A percentile compares a stretch with the other conserved stretches of the same genome.
These are phyloP conservation scores for Ustilago shanxiensis DNA, from an alignment of 1,284 basidiomycete species.

Conservation along the genomic window DNA sequence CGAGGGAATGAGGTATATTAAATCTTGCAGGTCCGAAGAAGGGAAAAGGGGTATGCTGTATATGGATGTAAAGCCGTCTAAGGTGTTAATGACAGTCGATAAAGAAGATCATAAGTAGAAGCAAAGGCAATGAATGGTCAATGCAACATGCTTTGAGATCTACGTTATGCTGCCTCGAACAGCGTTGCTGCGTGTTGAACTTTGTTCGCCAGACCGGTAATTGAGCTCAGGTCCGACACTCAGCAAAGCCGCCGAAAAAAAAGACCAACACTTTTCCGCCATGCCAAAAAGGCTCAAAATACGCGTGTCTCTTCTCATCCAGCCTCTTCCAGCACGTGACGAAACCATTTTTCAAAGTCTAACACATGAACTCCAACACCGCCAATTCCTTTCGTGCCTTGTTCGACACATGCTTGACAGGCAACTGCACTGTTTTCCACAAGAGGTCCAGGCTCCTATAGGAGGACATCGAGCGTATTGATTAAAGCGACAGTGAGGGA, in stretches of 20 bases:
- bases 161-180: neutral
- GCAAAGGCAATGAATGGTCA: too few species aligned
- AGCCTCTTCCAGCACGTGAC: neutral
- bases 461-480: too few species aligned
- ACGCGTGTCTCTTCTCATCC: neutral
- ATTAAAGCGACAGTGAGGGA: neutral
- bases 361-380: neutral
- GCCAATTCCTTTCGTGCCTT: neutral
- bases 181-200: neutral
- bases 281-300: neutral
- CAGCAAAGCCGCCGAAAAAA: neutral
- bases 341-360: neutral
- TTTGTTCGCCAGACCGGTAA: too few species aligned
- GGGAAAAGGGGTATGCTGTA: neutral
- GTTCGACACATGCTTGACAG: neutral
- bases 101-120: too few species aligned
- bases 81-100: too few species aligned
- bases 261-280: slow-evolving; percentile 5
- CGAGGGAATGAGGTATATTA: too few species aligned
- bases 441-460: too few species aligned
- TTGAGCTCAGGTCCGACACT: too few species aligned
- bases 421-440: neutral
- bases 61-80: too few species aligned
- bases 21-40: neutral
- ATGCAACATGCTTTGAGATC: too few species aligned